Conservation (phyloP, 208 protist genomes). For the Leishmania gerbilli region DNA sequence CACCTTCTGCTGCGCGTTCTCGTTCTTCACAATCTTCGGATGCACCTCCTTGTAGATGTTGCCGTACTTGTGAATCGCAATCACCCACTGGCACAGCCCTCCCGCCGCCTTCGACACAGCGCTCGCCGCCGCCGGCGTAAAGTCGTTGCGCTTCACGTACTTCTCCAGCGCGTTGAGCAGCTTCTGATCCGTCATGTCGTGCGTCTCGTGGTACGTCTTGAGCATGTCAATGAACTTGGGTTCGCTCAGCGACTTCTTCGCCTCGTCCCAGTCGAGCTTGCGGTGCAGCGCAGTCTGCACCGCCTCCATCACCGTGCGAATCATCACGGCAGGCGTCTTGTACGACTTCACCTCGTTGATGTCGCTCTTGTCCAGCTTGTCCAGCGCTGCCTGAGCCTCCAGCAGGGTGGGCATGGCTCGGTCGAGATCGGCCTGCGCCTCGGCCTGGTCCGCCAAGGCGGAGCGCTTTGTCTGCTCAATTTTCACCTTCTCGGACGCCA, state of each 20-base stretch:
- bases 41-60: constrained; percentile 97
- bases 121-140: constrained; percentile 88
- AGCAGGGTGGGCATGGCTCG: constrained; percentile 96
- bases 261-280: constrained; percentile 94
- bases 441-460: constrained; percentile 85
- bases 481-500: constrained; percentile 94
- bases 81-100: constrained; percentile 98
- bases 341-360: constrained; percentile 99
- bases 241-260: constrained; percentile 96
- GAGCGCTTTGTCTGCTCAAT: constrained; percentile 94
- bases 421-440: constrained; percentile 96
- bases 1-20: constrained; percentile 94
- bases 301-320: constrained; percentile 96
- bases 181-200: constrained; percentile 95
- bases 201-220: constrained; percentile 96
- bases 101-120: constrained; percentile 96
- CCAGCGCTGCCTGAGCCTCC: constrained; percentile 94
- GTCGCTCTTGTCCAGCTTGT: constrained; percentile 96
- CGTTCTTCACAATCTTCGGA: constrained; percentile 96
- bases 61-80: constrained; percentile 97
- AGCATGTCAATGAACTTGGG: constrained; percentile 96
- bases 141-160: constrained; percentile 94
- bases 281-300: constrained; percentile 96
- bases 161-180: constrained; percentile 96
- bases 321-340: constrained; percentile 94